phyloP scores from a whole-genome alignment of 2,329 filamentous ascomycete genomes.

The Colletotrichum limetticola region DNA sequence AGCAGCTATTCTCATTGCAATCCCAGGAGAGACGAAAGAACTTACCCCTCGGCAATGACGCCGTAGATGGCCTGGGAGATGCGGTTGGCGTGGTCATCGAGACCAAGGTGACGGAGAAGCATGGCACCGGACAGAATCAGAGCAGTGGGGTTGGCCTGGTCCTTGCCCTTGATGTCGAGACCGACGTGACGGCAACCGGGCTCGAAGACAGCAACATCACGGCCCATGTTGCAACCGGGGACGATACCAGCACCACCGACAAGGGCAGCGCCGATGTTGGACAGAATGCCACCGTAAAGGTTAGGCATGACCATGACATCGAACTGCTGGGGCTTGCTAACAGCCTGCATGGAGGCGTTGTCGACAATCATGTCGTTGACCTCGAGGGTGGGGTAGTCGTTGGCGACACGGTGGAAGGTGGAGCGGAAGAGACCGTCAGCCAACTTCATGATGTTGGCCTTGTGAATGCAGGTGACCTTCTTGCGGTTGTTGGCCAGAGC shows the following conservation, averaged over 20 bases:
- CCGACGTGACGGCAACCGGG: slow-evolving; percentile 99
- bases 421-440: slow-evolving; percentile 98
- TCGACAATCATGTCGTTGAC: slow-evolving; percentile 99
- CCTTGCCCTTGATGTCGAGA: slow-evolving; percentile 99
- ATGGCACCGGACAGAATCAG: slow-evolving; percentile 95
- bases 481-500: slow-evolving; percentile 98
- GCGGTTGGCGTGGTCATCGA: slow-evolving; percentile 98
- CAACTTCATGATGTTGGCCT: slow-evolving; percentile 99
- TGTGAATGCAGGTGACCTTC: slow-evolving; percentile 99
- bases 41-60: slow-evolving; percentile 90
- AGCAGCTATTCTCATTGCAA: slow-evolving; percentile 43
- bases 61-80: slow-evolving; percentile 87
- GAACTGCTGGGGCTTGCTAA: slow-evolving; percentile 95
- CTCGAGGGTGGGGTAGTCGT: slow-evolving; percentile 96
- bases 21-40: slow-evolving; percentile 38
- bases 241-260: slow-evolving; percentile 98
- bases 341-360: slow-evolving; percentile 99
- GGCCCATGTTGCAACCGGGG: slow-evolving; percentile 99
- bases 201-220: slow-evolving; percentile 98
- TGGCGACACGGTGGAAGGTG: slow-evolving; percentile 92
- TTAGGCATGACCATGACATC: slow-evolving; percentile 99
- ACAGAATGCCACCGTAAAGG: slow-evolving; percentile 97
- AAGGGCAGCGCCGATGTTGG: slow-evolving; percentile 97
- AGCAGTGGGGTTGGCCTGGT: slow-evolving; percentile 98
- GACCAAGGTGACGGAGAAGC: slow-evolving; percentile 95